A percentile compares a stretch with the other conserved stretches of the same genome.
These are phyloP conservation scores for Staphylotrichum longicolle DNA, from an alignment of 495 filamentous ascomycete species.

Conservation along the genomic window DNA sequence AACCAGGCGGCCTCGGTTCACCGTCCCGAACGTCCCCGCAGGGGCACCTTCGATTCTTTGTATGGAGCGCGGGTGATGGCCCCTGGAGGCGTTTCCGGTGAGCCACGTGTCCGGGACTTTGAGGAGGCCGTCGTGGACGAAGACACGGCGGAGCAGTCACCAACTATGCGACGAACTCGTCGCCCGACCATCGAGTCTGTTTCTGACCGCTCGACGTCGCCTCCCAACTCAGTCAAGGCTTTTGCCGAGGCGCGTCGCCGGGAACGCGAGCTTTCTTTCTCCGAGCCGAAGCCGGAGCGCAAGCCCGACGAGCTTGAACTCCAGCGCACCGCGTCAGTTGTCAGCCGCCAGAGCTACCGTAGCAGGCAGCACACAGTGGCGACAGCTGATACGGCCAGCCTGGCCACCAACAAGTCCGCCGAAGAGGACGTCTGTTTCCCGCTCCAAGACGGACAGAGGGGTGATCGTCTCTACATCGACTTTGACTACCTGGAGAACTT, in stretches of 20 bases:
- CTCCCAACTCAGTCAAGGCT: constrained; percentile 95
- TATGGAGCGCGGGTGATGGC: constrained; percentile 47
- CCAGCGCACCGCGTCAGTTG: constrained; percentile 68
- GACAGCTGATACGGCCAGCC: constrained; percentile 45
- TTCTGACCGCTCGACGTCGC: constrained; percentile 66
- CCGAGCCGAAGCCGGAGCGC: constrained; percentile 39
- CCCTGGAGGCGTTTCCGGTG: constrained; percentile 30
- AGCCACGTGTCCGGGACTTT: constrained; percentile 48
- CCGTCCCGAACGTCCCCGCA: constrained; percentile 48
- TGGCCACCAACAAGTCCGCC: constrained; percentile 55
- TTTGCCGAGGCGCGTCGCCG: constrained; percentile 76
- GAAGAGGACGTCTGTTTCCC: constrained; percentile 89
- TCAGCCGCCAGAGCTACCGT: constrained; percentile 55
- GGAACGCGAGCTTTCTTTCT: constrained; percentile 54
- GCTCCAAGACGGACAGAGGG: constrained; percentile 48
- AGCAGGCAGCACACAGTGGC: constrained; percentile 47
- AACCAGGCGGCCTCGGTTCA: constrained; percentile 69
- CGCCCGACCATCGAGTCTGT: constrained; percentile 48
- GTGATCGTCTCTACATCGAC: constrained; percentile 61
- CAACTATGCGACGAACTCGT: constrained; percentile 39
- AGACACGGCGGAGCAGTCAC: constrained; percentile 51
- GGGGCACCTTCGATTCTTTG: constrained; percentile 56
- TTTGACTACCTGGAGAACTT: constrained; percentile 88
- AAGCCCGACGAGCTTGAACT: constrained; percentile 58
- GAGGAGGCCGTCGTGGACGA: constrained; percentile 87